These are phyloP conservation scores for Parathielavia appendiculata DNA, from an alignment of 495 filamentous ascomycete species.

Conservation along the genomic window DNA sequence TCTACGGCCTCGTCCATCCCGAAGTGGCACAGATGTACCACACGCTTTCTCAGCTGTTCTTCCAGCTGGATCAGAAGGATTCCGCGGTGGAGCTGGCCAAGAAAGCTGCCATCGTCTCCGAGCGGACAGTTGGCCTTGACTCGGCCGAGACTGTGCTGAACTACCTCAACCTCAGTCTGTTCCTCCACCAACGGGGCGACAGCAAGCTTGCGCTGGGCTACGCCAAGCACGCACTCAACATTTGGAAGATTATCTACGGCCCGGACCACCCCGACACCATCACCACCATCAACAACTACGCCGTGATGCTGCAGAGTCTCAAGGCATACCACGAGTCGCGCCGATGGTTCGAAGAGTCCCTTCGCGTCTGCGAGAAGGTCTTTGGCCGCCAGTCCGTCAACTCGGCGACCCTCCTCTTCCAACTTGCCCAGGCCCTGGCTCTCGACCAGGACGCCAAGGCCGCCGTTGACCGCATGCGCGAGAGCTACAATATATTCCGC, in stretches of 20 bases:
- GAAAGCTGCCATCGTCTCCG: slow-evolving; percentile 93
- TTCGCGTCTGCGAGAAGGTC: slow-evolving; percentile 77
- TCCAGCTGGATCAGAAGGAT: slow-evolving; percentile 90
- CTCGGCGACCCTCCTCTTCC: slow-evolving; percentile 93
- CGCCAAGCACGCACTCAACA: slow-evolving; percentile 84
- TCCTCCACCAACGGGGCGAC: slow-evolving; percentile 86
- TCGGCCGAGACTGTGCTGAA: slow-evolving; percentile 86
- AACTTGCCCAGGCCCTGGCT: slow-evolving; percentile 90
- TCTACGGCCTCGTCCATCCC: slow-evolving; percentile 95
- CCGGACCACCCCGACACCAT: slow-evolving; percentile 92
- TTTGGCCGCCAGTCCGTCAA: slow-evolving; percentile 84
- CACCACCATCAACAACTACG: slow-evolving; percentile 97
- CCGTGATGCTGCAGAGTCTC: slow-evolving; percentile 93
- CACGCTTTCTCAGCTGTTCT: slow-evolving; percentile 90
- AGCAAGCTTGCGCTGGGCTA: slow-evolving; percentile 77
- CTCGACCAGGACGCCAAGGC: slow-evolving; percentile 87
- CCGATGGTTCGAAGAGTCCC: slow-evolving; percentile 91
- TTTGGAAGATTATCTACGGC: slow-evolving; percentile 97
- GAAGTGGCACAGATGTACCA: slow-evolving; percentile 96
- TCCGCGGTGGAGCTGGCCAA: slow-evolving; percentile 90
- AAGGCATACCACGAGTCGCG: slow-evolving; percentile 90
- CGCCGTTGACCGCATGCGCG: slow-evolving; percentile 86
- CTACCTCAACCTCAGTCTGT: slow-evolving; percentile 94
- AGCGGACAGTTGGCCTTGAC: slow-evolving; percentile 91
- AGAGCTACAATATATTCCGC: slow-evolving; percentile 93